Conservation (phyloP, 106 monocot genomes). For the Hemerocallis citrina region DNA sequence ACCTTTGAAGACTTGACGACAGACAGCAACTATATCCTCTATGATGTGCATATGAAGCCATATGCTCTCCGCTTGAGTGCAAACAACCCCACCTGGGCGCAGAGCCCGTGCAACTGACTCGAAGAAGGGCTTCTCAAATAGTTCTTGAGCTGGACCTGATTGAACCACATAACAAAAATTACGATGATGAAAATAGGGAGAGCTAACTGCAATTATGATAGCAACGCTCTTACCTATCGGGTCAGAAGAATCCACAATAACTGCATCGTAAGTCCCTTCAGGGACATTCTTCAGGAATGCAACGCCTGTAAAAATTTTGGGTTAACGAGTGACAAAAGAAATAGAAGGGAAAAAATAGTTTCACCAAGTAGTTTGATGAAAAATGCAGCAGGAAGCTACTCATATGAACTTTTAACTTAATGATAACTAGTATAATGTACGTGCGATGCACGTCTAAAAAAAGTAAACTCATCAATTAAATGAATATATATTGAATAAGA, state of each 20-base stretch:
- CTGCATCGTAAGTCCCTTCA: conserved; percentile 57
- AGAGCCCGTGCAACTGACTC: conserved; percentile 72
- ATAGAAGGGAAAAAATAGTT: not conserved
- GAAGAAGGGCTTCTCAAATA: conserved; percentile 96
- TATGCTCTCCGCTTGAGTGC: conserved; percentile 97
- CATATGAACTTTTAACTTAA: not conserved
- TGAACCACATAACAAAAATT: not conserved
- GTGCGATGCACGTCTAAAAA: too few relatives aligned
- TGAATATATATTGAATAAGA: too few relatives aligned
- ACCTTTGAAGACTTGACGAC: conserved; percentile 87
- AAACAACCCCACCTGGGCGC: conserved; percentile 82
- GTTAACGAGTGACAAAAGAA: not conserved
- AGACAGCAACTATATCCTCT: conserved; percentile 58
- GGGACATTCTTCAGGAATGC: conserved; percentile 39
- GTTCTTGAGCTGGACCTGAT: conserved; percentile 86
- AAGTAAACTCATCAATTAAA: too few relatives aligned
- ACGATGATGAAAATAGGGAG: too few relatives aligned
- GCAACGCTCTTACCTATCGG: conserved; percentile 35
- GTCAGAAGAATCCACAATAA: conserved; percentile 77
- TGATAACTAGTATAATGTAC: too few relatives aligned
- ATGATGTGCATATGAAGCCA: conserved; percentile 98
- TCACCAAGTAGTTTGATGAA: not conserved
- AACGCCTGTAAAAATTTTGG: conserved; percentile 30
- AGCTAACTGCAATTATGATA: not conserved
- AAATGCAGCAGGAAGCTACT: not conserved